Percentiles rank a stretch among this genome's conserved stretches.
These are phyloP conservation scores for Lachancea waltii DNA, from an alignment of 805 yeast species.

Conservation along the genomic window DNA sequence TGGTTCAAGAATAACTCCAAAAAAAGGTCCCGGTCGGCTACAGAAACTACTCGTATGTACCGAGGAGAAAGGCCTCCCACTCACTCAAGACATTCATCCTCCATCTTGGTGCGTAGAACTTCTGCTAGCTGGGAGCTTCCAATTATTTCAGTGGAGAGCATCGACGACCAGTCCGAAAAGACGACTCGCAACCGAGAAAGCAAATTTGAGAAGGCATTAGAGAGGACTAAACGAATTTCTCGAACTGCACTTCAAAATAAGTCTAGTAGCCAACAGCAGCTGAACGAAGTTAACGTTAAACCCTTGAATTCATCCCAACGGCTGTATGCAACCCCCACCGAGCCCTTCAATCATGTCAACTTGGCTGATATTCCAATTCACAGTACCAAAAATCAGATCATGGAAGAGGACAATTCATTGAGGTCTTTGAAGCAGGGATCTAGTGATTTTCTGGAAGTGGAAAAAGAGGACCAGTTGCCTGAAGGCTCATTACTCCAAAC, in stretches of 20 bases:
- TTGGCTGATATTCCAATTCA: conserved; percentile 5
- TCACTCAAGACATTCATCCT: neutral
- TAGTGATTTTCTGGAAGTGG: conserved; percentile 5
- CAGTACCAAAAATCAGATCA: neutral
- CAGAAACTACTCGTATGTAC: neutral
- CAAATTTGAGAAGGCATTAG: conserved; percentile 21
- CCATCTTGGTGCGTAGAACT: neutral
- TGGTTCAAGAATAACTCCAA: conserved; percentile 17
- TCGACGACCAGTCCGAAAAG: conserved; percentile 10
- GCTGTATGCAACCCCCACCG: conserved; percentile 14
- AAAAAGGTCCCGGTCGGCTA: conserved; percentile 3
- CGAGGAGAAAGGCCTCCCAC: conserved; percentile 2
- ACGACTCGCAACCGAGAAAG: conserved; percentile 13
- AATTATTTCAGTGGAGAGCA: conserved; percentile 9
- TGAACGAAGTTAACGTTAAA: neutral
- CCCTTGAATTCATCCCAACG: conserved; percentile 1
- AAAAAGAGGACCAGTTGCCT: neutral
- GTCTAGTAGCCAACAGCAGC: conserved; percentile 2
- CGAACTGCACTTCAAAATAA: conserved; percentile 12
- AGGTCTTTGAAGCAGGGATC: conserved; percentile 6
- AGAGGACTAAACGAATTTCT: conserved; percentile 18
- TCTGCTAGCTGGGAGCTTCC: conserved; percentile 10
- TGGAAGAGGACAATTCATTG: neutral
- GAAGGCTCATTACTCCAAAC: conserved; percentile 12
- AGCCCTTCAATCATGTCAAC: conserved; percentile 5